These are phyloP conservation scores for Colletotrichum tanaceti DNA, from an alignment of 2,329 filamentous ascomycete species.

Conservation along the genomic window DNA sequence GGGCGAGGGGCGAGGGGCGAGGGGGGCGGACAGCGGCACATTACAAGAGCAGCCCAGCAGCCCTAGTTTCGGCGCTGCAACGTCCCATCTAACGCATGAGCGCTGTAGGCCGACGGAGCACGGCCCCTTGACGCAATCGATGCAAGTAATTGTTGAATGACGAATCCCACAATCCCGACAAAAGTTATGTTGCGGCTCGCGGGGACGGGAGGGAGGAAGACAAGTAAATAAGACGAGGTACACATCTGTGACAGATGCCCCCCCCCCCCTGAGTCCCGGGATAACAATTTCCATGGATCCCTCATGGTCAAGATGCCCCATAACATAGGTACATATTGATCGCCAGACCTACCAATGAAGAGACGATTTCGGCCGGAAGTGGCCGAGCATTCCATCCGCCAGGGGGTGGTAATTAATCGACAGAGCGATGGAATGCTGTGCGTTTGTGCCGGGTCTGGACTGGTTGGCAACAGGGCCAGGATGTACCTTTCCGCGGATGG, in stretches of 20 bases:
- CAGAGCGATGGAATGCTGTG: constrained; percentile 25
- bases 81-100: constrained; percentile 22
- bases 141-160: constrained; percentile 25
- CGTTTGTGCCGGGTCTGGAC: constrained; percentile 1
- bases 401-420: constrained; percentile 23
- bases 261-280: too few species aligned
- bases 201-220: background rate
- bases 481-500: background rate
- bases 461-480: background rate
- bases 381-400: constrained; percentile 26
- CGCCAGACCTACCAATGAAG: constrained; percentile 2
- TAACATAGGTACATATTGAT: background rate
- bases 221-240: background rate
- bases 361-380: constrained; percentile 2
- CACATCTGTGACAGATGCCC: background rate
- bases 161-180: constrained; percentile 7
- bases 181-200: background rate
- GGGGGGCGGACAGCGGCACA: constrained; percentile 13
- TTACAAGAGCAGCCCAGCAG: constrained; percentile 4
- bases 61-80: constrained; percentile 29
- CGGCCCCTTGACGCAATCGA: constrained; percentile 31
- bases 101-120: constrained; percentile 15
- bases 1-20: constrained; percentile 7
- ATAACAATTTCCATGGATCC: constrained; percentile 9
- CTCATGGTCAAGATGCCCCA: background rate